Percentiles rank a stretch among this genome's conserved stretches.
Evolutionary conservation across 2,329 filamentous ascomycete genomes (phyloP).

Genomic region (Pseudogymnoascus sp.): DNA sequence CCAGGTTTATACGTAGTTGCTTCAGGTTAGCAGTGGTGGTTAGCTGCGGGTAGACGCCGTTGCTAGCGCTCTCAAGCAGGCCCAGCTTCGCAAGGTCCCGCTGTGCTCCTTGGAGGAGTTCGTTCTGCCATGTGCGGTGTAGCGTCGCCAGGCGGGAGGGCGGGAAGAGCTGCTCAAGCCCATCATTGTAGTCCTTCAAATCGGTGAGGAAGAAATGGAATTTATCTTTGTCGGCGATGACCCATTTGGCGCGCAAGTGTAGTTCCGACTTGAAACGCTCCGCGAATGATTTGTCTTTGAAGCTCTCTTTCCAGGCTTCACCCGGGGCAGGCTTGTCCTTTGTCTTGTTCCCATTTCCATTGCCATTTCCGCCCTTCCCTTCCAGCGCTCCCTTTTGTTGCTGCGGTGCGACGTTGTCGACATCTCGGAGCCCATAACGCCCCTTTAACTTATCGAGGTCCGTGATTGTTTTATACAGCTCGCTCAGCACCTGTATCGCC

Average conservation of each 20-base stretch:
- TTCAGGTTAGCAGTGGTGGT: conserved; percentile 39
- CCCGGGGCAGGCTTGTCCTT: conserved; percentile 4
- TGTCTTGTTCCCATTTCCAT: conserved; percentile 10
- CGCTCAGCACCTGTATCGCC: conserved; percentile 37
- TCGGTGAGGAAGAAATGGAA: conserved; percentile 36
- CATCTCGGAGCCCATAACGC: conserved; percentile 35
- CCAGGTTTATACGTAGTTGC: conserved; percentile 41
- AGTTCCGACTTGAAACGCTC: conserved; percentile 16
- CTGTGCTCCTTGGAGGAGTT: conserved; percentile 39
- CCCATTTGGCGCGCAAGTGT: conserved; percentile 36
- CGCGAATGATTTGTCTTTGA: not conserved
- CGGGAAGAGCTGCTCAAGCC: conserved; percentile 41
- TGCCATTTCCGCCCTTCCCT: conserved; percentile 16
- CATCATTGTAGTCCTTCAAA: conserved; percentile 42
- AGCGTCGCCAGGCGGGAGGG: conserved; percentile 35
- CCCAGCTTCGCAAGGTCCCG: conserved; percentile 36
- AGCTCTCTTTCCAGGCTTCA: conserved; percentile 3
- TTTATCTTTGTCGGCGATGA: conserved; percentile 42
- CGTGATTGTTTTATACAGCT: conserved; percentile 39
- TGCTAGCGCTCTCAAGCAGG: conserved; percentile 36
- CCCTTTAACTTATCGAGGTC: conserved; percentile 38
- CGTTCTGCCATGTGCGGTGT: conserved; percentile 40
- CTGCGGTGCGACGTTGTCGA: not conserved
- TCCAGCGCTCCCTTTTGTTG: not conserved
- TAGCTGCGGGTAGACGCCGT: conserved; percentile 37